Base-by-base conservation (phyloP, 768 basidiomycete genomes). In the Cubamyces sp. region DNA sequence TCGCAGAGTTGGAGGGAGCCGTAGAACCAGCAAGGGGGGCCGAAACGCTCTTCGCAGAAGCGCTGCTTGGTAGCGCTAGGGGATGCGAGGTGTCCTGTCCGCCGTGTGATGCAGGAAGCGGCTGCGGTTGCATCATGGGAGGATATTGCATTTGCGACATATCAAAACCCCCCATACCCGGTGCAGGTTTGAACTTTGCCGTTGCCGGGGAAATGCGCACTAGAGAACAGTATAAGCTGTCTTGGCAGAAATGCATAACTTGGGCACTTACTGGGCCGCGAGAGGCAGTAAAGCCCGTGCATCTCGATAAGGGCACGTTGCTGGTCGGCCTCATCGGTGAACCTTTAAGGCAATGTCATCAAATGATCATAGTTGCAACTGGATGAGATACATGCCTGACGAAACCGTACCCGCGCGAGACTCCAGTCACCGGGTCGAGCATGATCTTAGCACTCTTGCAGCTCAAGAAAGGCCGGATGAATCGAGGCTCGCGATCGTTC, bases 371-470 rank as follows among this genome's bases (percentile, higher is more conserved):
- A 57, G 14, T 47, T 21, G 50, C 9, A 1, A 1, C 51, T 50
- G 63, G 51, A 26, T 18, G 18, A 34, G 23, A 18, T 39, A 18
- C 84, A 54, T 62, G 88, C 91, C 95, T 83, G 41, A 97, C 94
- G 71, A 96, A 96, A 28, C 94, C 94, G 74, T 96, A 96, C 3
- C 94, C 94, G 64, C 92, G 82, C 28, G 91, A 93, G 21, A 94
- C 85, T 18, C 94, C 94, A 5, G 93, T 94, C 21, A 89, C 84
- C 2, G 94, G 93, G 74, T 95, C 93, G 50, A 94, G 78, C 93
- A 95, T 95, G 66, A 94, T 96, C 79, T 94, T 95, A 30, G 95
- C 95, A 73, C 93, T 95, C 79, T 94, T 94, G 77, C 94, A 95
- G 73, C 92, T 95, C 40, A 86, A 75, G 77, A 96, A 97, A 2